A percentile compares a stretch with the other conserved stretches of the same genome.
phyloP scores from a whole-genome alignment of 441 rosid species.

The Kokia cookei region DNA sequence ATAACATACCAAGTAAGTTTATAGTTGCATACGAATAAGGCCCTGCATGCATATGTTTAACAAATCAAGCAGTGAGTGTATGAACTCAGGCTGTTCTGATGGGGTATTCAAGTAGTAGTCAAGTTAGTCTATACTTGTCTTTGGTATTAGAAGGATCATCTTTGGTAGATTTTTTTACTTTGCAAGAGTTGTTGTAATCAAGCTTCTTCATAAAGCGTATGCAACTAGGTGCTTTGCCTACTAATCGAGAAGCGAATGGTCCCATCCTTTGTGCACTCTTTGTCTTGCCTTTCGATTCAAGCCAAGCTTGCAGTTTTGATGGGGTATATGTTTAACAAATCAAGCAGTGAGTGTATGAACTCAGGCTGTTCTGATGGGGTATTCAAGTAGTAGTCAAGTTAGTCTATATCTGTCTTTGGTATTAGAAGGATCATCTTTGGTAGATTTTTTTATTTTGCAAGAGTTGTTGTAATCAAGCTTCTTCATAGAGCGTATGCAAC shows the following conservation, averaged over 20 bases:
- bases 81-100: not conserved
- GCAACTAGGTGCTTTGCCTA: slow-evolving; percentile 24
- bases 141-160: slow-evolving; percentile 15
- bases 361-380: not conserved
- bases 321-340: slow-evolving; percentile 10
- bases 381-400: not conserved
- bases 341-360: not conserved
- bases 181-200: slow-evolving; percentile 27
- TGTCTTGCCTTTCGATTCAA: slow-evolving; percentile 82
- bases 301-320: slow-evolving; percentile 81
- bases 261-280: slow-evolving; percentile 45
- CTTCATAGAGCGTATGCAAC: slow-evolving; percentile 36
- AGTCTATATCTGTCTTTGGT: slow-evolving; percentile 40
- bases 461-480: slow-evolving; percentile 33
- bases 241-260: slow-evolving; percentile 38
- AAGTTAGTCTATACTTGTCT: slow-evolving; percentile 37
- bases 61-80: no score
- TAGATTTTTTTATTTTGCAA: slow-evolving; percentile 30
- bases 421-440: slow-evolving; percentile 16
- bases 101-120: not conserved
- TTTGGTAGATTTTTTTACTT: slow-evolving; percentile 13
- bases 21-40: slow-evolving; percentile 18
- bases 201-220: slow-evolving; percentile 41
- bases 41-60: slow-evolving; percentile 31
- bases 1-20: slow-evolving; percentile 27